Evolutionary conservation across 192 early-diverging fungal species (phyloP).

Genomic region (Mortierella alpina): DNA sequence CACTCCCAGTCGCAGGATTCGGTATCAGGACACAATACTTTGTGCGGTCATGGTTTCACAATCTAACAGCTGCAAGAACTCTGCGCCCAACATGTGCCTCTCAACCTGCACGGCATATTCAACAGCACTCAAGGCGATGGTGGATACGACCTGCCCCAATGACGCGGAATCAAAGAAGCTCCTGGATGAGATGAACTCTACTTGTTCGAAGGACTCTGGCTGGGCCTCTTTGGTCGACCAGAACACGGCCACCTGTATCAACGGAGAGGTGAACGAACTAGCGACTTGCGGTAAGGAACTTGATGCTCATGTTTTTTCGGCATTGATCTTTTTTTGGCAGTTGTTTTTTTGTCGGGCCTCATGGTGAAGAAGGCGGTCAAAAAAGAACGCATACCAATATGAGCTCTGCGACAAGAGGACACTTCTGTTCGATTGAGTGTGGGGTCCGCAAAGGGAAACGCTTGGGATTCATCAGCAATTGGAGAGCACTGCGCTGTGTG

Average conservation of each 20-base stretch:
- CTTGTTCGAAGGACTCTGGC: conserved; percentile 3
- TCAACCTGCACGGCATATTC: conserved; percentile 21
- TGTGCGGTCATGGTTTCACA: conserved; percentile 17
- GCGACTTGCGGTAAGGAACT: conserved; percentile 32
- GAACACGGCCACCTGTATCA: conserved; percentile 1
- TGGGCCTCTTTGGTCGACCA: neutral
- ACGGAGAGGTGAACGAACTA: conserved; percentile 20
- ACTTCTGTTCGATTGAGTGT: too few relatives aligned
- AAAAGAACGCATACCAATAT: neutral
- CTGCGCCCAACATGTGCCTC: conserved; percentile 3
- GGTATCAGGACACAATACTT: conserved; percentile 30
- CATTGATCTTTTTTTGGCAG: conserved; percentile 9
- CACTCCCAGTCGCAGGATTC: neutral
- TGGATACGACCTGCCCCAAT: conserved; percentile 4
- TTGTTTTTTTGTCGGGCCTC: neutral
- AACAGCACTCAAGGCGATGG: neutral
- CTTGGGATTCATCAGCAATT: too few relatives aligned
- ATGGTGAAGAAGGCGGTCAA: neutral
- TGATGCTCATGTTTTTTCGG: neutral
- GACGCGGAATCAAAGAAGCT: neutral
- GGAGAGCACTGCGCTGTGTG: too few relatives aligned
- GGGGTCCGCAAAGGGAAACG: too few relatives aligned
- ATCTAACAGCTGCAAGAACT: neutral
- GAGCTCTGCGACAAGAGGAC: too few relatives aligned
- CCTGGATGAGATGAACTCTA: neutral